Evolutionary conservation across 495 filamentous ascomycete species (phyloP).

Genomic region (Aspergillus cristatus): DNA sequence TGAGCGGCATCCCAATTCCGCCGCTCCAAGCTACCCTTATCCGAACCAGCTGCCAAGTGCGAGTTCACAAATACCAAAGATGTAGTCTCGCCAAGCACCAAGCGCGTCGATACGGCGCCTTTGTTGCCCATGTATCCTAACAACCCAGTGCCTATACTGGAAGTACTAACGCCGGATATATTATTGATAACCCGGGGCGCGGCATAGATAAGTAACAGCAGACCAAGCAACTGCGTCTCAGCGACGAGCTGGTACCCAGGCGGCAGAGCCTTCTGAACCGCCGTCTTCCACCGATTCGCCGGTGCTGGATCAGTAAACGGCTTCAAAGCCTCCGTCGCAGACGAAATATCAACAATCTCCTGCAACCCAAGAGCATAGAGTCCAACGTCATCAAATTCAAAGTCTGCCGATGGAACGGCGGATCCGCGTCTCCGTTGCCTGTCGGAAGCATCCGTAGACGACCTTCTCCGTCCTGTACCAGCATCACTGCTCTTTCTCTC

Average conservation of each 20-base stretch:
- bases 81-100: conserved; percentile 86
- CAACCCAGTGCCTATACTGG: conserved; percentile 74
- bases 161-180: conserved; percentile 67
- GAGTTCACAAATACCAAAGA: conserved; percentile 81
- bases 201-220: conserved; percentile 79
- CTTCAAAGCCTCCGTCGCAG: conserved; percentile 50
- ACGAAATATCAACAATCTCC: conserved; percentile 81
- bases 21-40: conserved; percentile 65
- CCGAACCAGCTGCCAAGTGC: conserved; percentile 80
- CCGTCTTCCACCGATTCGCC: conserved; percentile 69
- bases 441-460: not conserved
- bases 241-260: conserved; percentile 66
- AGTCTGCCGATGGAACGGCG: not conserved
- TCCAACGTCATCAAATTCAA: conserved; percentile 55
- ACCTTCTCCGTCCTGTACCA: conserved; percentile 10
- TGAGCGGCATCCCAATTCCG: conserved; percentile 86
- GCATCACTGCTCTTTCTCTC: conserved; percentile 5
- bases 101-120: conserved; percentile 70
- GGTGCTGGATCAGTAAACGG: conserved; percentile 65
- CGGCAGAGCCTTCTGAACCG: conserved; percentile 62
- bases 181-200: conserved; percentile 62
- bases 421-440: not conserved
- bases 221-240: conserved; percentile 74
- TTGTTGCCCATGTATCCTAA: conserved; percentile 96
- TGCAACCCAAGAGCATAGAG: conserved; percentile 88